These are phyloP conservation scores for Tympanopsis confertula DNA, from an alignment of 2,329 filamentous ascomycete genomes.

Conservation along the genomic window DNA sequence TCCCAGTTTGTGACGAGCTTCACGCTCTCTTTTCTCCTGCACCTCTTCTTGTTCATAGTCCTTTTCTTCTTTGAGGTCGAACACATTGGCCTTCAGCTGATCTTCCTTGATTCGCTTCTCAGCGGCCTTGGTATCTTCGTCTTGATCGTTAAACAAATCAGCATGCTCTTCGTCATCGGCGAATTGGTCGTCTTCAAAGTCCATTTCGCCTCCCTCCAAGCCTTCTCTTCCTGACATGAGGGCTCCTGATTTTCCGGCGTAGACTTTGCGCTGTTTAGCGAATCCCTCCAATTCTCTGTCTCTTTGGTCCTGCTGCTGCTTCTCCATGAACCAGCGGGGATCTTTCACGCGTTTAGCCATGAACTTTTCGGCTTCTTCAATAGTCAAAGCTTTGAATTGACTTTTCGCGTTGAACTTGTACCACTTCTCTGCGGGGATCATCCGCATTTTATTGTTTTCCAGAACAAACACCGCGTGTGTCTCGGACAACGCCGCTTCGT, in stretches of 20 bases:
- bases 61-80: slow-evolving; percentile 40
- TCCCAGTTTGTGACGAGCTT: slow-evolving; percentile 26
- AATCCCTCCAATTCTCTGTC: slow-evolving; percentile 27
- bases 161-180: slow-evolving; percentile 50
- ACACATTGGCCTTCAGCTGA: slow-evolving; percentile 51
- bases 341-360: slow-evolving; percentile 45
- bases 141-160: slow-evolving; percentile 43
- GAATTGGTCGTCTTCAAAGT: slow-evolving; percentile 59
- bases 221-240: slow-evolving; percentile 21
- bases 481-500: slow-evolving; percentile 52
- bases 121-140: slow-evolving; percentile 41
- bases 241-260: slow-evolving; percentile 22
- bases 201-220: slow-evolving; percentile 51
- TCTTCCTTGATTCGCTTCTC: slow-evolving; percentile 41
- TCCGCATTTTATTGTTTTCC: slow-evolving; percentile 37
- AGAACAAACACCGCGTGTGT: slow-evolving; percentile 47
- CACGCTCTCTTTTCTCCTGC: slow-evolving; percentile 36
- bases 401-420: slow-evolving; percentile 48
- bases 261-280: slow-evolving; percentile 28
- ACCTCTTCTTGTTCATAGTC: slow-evolving; percentile 47
- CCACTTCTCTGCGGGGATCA: slow-evolving; percentile 59
- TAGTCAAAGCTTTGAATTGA: slow-evolving; percentile 38
- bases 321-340: slow-evolving; percentile 47
- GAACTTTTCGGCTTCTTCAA: slow-evolving; percentile 47
- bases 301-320: slow-evolving; percentile 33